Evolutionary conservation across 1,139 yeast genomes (phyloP).

Genomic region (Kodamaea arcana): DNA sequence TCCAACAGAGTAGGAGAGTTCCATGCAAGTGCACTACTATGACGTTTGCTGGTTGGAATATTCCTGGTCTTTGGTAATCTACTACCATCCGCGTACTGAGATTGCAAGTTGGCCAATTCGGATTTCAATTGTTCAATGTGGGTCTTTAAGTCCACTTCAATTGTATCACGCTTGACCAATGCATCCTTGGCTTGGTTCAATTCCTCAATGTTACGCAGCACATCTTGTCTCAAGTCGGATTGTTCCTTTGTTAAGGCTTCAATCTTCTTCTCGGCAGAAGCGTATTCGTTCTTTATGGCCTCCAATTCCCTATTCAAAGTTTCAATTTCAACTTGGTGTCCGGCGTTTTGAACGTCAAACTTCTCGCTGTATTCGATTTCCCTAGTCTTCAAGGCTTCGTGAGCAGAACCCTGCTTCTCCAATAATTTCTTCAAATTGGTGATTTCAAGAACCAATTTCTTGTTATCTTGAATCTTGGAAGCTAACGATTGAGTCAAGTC

Average conservation of each 20-base stretch:
- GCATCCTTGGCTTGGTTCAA: slow-evolving; percentile 60
- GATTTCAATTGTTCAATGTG: slow-evolving; percentile 67
- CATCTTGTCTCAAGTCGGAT: slow-evolving; percentile 58
- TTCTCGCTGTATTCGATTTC: slow-evolving; percentile 52
- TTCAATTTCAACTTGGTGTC: slow-evolving; percentile 49
- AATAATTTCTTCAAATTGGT: slow-evolving; percentile 51
- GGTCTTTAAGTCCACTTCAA: slow-evolving; percentile 65
- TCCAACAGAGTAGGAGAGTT: slow-evolving; percentile 31
- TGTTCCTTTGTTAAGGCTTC: slow-evolving; percentile 65
- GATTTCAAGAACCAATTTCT: slow-evolving; percentile 61
- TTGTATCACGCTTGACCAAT: slow-evolving; percentile 59
- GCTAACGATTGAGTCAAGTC: slow-evolving; percentile 86
- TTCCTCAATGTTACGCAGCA: slow-evolving; percentile 56
- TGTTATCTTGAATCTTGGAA: slow-evolving; percentile 74
- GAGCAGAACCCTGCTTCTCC: slow-evolving; percentile 55
- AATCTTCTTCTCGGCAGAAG: slow-evolving; percentile 59
- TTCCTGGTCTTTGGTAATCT: slow-evolving; percentile 19
- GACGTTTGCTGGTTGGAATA: slow-evolving; percentile 35
- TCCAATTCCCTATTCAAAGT: slow-evolving; percentile 56
- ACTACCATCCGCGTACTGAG: slow-evolving; percentile 19
- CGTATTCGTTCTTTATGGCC: slow-evolving; percentile 54
- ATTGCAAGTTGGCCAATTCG: slow-evolving; percentile 54
- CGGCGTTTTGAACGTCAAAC: slow-evolving; percentile 40
- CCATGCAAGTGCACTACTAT: slow-evolving; percentile 40
- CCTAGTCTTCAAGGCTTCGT: slow-evolving; percentile 51